Percentiles rank a stretch among this genome's conserved stretches.
These are phyloP conservation scores for Pelargonium nanum DNA, from an alignment of 345 rosid species.

Conservation along the genomic window DNA sequence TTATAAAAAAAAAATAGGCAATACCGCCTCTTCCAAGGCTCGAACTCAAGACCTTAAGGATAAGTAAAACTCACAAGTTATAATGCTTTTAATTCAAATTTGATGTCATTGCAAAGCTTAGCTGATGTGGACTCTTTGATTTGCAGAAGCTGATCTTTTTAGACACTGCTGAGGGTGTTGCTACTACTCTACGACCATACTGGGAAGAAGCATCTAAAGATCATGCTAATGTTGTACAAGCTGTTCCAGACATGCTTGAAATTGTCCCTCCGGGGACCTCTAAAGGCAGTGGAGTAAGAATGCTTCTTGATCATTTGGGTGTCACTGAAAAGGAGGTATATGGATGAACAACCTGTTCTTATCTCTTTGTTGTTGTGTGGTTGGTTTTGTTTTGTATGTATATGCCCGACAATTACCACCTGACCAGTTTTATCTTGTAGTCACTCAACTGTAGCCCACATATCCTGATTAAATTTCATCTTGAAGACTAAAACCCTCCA, in stretches of 20 bases:
- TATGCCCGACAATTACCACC: not conserved
- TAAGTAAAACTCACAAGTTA: no score
- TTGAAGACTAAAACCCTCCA: no score
- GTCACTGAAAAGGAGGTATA: slow-evolving; percentile 55
- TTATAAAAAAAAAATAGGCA: no score
- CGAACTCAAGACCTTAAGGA: no score
- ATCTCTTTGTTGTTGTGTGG: not conserved
- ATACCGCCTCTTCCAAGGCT: no score
- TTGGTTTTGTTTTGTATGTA: not conserved
- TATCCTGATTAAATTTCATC: no score
- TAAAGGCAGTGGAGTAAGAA: slow-evolving; percentile 66
- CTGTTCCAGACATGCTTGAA: slow-evolving; percentile 83
- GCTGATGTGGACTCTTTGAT: slow-evolving; percentile 1
- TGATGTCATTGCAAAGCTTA: no score
- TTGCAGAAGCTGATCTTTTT: slow-evolving; percentile 64
- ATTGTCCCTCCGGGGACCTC: slow-evolving; percentile 78
- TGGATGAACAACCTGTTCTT: slow-evolving; percentile 1
- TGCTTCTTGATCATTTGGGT: slow-evolving; percentile 77
- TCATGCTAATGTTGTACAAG: slow-evolving; percentile 63
- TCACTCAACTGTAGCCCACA: no score
- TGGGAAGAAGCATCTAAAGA: slow-evolving; percentile 74
- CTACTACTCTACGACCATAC: slow-evolving; percentile 54
- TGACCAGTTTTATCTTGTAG: no score
- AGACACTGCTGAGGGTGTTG: slow-evolving; percentile 65
- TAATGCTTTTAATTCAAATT: no score